A percentile compares a stretch with the other conserved stretches of the same genome.
These are phyloP conservation scores for Phaeosphaeriaceae sp. DNA, from an alignment of 2,329 filamentous ascomycete species.

Conservation along the genomic window DNA sequence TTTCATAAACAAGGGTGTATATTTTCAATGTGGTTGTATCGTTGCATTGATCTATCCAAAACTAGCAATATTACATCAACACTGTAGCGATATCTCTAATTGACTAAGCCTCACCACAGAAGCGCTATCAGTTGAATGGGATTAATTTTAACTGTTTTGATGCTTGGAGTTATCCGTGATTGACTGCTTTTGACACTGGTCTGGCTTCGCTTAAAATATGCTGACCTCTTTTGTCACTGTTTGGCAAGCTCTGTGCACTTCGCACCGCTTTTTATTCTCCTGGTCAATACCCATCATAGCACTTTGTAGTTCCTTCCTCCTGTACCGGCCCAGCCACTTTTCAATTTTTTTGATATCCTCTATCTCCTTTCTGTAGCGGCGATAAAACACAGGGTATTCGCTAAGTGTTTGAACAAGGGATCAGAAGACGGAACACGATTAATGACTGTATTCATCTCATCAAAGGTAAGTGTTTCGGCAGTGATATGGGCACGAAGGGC, in stretches of 20 bases:
- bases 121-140: too few species aligned
- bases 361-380: constrained; percentile 9
- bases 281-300: constrained; percentile 6
- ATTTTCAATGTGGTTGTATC: too few species aligned
- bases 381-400: constrained; percentile 5
- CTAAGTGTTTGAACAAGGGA: constrained; percentile 7
- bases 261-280: background rate
- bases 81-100: too few species aligned
- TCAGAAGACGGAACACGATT: constrained; percentile 2
- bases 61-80: too few species aligned
- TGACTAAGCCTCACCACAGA: background rate
- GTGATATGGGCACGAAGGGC: constrained; percentile 2
- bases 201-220: too few species aligned
- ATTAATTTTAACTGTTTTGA: too few species aligned
- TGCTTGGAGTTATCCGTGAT: too few species aligned
- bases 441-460: constrained; percentile 3
- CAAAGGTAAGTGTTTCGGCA: background rate
- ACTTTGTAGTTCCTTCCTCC: background rate
- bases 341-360: background rate
- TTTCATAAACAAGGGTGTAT: too few species aligned
- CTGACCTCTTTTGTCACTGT: background rate
- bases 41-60: too few species aligned
- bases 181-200: too few species aligned
- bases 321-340: background rate
- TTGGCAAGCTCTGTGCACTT: background rate